These are phyloP conservation scores for Talaromyces sp. DNA, from an alignment of 2,329 filamentous ascomycete genomes.

Conservation along the genomic window DNA sequence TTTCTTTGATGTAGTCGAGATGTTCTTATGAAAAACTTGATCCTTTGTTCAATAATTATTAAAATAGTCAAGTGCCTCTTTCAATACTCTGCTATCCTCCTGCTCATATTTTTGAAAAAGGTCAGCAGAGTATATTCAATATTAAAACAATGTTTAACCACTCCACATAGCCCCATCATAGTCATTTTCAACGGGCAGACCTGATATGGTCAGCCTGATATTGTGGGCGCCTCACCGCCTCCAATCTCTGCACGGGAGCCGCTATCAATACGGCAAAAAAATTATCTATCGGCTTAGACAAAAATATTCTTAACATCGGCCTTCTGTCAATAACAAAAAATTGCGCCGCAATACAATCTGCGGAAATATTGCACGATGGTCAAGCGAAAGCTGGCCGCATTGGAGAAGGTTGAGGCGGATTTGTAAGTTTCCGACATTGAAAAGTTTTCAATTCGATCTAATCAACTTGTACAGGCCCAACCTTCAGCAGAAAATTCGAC, in stretches of 20 bases:
- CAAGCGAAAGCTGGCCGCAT: slow-evolving; percentile 83
- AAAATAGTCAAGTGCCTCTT: background rate
- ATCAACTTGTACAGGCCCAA: slow-evolving; percentile 57
- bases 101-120: background rate
- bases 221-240: background rate
- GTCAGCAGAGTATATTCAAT: background rate
- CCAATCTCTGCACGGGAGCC: background rate
- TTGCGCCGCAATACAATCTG: background rate
- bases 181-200: background rate
- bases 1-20: slow-evolving; percentile 42
- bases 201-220: background rate
- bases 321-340: background rate
- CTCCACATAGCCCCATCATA: background rate
- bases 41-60: slow-evolving; percentile 14
- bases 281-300: slow-evolving; percentile 6
- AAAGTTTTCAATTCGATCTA: background rate
- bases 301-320: slow-evolving; percentile 53
- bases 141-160: background rate
- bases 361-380: slow-evolving; percentile 53
- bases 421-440: slow-evolving; percentile 50
- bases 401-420: slow-evolving; percentile 94
- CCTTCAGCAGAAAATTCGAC: slow-evolving; percentile 85
- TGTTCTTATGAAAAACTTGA: slow-evolving; percentile 38
- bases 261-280: slow-evolving; percentile 20
- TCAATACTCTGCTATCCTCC: background rate